Evolutionary conservation across 2,329 filamentous ascomycete species (phyloP), one percentile per base, ranked within the genome.

Genomic region (Pseudocercospora macadamiae): DNA sequence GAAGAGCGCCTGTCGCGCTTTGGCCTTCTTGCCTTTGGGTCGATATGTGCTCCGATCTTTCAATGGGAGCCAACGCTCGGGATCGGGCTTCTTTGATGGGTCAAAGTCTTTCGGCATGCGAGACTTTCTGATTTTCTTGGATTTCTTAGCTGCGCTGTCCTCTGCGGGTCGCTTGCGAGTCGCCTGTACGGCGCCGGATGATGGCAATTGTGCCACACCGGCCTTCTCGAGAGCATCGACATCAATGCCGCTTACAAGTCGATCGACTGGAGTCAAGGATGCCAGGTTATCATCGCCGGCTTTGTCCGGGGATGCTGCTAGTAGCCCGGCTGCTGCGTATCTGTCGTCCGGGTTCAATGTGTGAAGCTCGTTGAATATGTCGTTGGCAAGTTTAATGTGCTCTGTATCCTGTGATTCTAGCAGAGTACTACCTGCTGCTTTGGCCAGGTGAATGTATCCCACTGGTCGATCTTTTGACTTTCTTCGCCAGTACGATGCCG

Each of bases 61-160:
- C 69, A 97, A 80, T 10, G 95, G 93, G 60, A 99, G 77, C 95
- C 95, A 99, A 63, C 95, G 83, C 76, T 99, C 95, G 0, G 91
- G 88, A 74, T 99, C 95, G 30, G 90, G 84, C 64, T 86, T 87
- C 80, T 92, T 96, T 67, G 83, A 85, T 53, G 90, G 84, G 59
- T 91, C 90, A 70, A 86, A 90, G 69, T 87, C 83, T 76, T 90
- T 91, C 28, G 89, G 89, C 68, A 90, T 79, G 66, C 84, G 85
- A 57, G 80, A 83, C 71, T 83, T 81, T 48, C 82, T 78, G 32
- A 82, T 79, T 69, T 83, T 84, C 70, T 85, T 86, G 60, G 83
- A 78, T 70, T 85, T 86, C 32, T 77, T 75, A 7, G 78, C 68
- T 18, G 74, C 76, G 75, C 45, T 70, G 59, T 66, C 74, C 67